Evolutionary conservation across 805 yeast genomes (phyloP).

Genomic region (Blastobotrys muscicola): DNA sequence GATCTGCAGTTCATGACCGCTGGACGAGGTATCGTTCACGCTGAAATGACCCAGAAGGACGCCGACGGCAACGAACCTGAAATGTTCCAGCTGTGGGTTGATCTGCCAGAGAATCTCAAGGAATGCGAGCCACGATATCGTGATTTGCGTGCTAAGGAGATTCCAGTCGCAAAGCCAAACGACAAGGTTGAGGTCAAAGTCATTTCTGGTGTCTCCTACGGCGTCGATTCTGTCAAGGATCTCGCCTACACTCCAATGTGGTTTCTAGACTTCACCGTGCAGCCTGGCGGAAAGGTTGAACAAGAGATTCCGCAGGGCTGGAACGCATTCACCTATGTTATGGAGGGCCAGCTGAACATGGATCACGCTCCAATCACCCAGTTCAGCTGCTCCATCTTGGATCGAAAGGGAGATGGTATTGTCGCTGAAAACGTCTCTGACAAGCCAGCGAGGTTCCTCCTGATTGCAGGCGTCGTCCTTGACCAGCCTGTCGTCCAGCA

Average conservation of each 20-base stretch:
- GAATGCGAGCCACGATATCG: slow-evolving; percentile 64
- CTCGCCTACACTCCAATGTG: slow-evolving; percentile 76
- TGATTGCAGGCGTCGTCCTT: slow-evolving; percentile 68
- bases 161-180: slow-evolving; percentile 57
- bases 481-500: slow-evolving; percentile 75
- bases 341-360: slow-evolving; percentile 50
- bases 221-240: slow-evolving; percentile 62
- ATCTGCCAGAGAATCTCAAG: slow-evolving; percentile 56
- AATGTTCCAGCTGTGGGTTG: slow-evolving; percentile 86
- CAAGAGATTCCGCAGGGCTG: slow-evolving; percentile 53
- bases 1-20: slow-evolving; percentile 92
- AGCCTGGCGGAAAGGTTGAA: slow-evolving; percentile 53
- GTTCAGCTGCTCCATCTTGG: slow-evolving; percentile 51
- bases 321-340: slow-evolving; percentile 61
- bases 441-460: slow-evolving; percentile 46
- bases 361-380: slow-evolving; percentile 33
- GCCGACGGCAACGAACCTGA: slow-evolving; percentile 35
- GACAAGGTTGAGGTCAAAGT: slow-evolving; percentile 61
- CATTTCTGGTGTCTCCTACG: slow-evolving; percentile 67
- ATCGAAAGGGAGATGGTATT: slow-evolving; percentile 56
- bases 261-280: slow-evolving; percentile 55
- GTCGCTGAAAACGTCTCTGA: slow-evolving; percentile 35
- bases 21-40: slow-evolving; percentile 75
- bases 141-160: slow-evolving; percentile 56
- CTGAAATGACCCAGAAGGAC: slow-evolving; percentile 67